A percentile compares a stretch with the other conserved stretches of the same genome.
Evolutionary conservation across 1,284 basidiomycete genomes (phyloP).

Genomic region (Rhodotorula sp.): DNA sequence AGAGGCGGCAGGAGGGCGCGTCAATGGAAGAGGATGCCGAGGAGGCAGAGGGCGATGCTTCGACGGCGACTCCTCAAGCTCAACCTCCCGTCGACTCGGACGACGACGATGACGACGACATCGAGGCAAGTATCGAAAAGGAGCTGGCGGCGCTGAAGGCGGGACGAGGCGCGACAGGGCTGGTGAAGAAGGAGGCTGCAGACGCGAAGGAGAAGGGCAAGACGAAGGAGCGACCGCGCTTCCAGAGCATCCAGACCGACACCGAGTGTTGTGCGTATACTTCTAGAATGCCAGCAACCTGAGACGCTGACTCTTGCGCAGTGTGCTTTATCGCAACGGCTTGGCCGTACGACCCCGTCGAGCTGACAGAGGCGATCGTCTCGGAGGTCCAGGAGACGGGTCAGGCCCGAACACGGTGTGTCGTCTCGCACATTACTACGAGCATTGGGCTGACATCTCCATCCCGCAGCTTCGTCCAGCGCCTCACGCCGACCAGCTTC

Average conservation of each 20-base stretch:
- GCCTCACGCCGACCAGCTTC: slow-evolving; percentile 19
- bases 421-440: neutral
- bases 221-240: slow-evolving; percentile 23
- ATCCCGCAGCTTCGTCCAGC: slow-evolving; percentile 16
- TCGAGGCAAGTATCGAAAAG: slow-evolving; percentile 28
- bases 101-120: slow-evolving; percentile 28
- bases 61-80: neutral
- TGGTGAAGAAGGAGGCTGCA: neutral
- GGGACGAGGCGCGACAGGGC: slow-evolving; percentile 7
- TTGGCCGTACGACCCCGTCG: slow-evolving; percentile 39
- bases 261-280: slow-evolving; percentile 34
- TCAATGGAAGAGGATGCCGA: neutral
- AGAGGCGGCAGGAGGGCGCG: neutral
- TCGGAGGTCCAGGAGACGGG: slow-evolving; percentile 27
- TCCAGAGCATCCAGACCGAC: slow-evolving; percentile 33
- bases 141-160: slow-evolving; percentile 28
- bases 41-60: neutral
- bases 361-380: slow-evolving; percentile 33
- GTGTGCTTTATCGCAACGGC: slow-evolving; percentile 36
- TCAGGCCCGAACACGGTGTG: slow-evolving; percentile 27
- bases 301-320: neutral
- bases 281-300: no score
- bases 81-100: neutral
- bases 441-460: neutral
- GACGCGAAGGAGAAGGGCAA: slow-evolving; percentile 11